Conservation (phyloP, 1,284 basidiomycete species). For the Volvariella surrecta region DNA sequence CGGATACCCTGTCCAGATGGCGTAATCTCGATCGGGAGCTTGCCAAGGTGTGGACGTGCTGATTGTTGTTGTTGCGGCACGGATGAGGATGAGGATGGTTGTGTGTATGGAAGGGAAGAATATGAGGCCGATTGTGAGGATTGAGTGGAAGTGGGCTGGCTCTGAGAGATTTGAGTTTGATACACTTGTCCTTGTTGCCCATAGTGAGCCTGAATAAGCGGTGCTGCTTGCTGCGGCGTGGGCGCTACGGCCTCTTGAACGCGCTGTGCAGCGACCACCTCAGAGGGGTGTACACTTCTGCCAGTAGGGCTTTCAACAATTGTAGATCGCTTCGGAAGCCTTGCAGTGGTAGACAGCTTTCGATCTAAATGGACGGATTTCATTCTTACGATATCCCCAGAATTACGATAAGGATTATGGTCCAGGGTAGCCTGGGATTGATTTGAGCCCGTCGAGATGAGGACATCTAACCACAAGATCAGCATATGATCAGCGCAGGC, state of each 20-base stretch:
- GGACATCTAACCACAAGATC: slow-evolving; percentile 8
- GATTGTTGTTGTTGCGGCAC: slow-evolving; percentile 15
- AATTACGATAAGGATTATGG: slow-evolving; percentile 75
- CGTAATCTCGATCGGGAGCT: slow-evolving; percentile 20
- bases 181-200: slow-evolving; percentile 28
- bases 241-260: slow-evolving; percentile 25
- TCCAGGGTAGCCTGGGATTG: slow-evolving; percentile 27
- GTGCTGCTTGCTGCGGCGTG: slow-evolving; percentile 21
- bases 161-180: slow-evolving; percentile 19
- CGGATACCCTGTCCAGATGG: slow-evolving; percentile 49
- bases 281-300: slow-evolving; percentile 67
- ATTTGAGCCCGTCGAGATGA: slow-evolving; percentile 26
- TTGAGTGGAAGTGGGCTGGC: slow-evolving; percentile 10
- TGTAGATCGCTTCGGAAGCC: slow-evolving; percentile 88
- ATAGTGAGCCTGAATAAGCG: slow-evolving; percentile 24
- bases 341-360: slow-evolving; percentile 89
- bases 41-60: slow-evolving; percentile 20
- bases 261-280: slow-evolving; percentile 32
- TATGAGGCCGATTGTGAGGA: slow-evolving; percentile 9
- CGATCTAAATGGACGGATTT: slow-evolving; percentile 91
- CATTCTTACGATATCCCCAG: slow-evolving; percentile 88
- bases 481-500: slow-evolving; percentile 9
- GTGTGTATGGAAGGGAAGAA: slow-evolving; percentile 24
- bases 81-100: slow-evolving; percentile 19
- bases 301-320: slow-evolving; percentile 96